Evolutionary conservation across 2,329 filamentous ascomycete genomes (phyloP).

Genomic region (Volutella citrinella): DNA sequence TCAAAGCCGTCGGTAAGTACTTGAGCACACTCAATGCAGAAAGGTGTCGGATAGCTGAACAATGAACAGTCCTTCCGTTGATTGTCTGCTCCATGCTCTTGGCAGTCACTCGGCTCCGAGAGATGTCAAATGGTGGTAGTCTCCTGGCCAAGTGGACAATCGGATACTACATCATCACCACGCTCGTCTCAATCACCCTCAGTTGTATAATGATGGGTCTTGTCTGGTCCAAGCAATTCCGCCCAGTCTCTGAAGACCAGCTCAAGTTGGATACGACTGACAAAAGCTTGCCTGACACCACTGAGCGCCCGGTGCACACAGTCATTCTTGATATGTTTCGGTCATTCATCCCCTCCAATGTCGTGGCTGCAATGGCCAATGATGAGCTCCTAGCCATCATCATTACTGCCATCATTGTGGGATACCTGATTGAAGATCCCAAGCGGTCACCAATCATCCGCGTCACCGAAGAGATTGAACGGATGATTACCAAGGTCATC

Average conservation of each 20-base stretch:
- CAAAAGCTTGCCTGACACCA: conserved; percentile 15
- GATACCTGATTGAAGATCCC: conserved; percentile 40
- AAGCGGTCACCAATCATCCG: conserved; percentile 38
- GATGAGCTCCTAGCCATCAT: conserved; percentile 46
- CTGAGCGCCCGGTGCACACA: conserved; percentile 36
- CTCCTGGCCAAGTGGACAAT: conserved; percentile 47
- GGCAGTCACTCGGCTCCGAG: conserved; percentile 45
- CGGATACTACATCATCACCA: conserved; percentile 48
- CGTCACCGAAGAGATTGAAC: conserved; percentile 45
- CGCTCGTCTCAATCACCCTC: conserved; percentile 45
- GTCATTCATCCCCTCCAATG: conserved; percentile 47
- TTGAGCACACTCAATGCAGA: not conserved
- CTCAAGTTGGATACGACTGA: conserved; percentile 21
- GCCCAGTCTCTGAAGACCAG: conserved; percentile 28
- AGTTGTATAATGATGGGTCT: conserved; percentile 44
- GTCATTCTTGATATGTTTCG: conserved; percentile 48
- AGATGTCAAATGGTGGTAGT: conserved; percentile 41
- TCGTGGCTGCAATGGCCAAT: conserved; percentile 44
- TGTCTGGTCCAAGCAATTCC: conserved; percentile 47
- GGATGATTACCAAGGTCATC: conserved; percentile 44
- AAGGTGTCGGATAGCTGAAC: too few relatives aligned
- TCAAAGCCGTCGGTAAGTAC: conserved; percentile 45
- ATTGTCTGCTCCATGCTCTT: conserved; percentile 52
- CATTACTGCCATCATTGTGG: conserved; percentile 44
- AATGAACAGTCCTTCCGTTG: conserved; percentile 42